Base-by-base conservation (phyloP, 352 stramenopile genomes). In the Thalassiosira ordinaria region DNA sequence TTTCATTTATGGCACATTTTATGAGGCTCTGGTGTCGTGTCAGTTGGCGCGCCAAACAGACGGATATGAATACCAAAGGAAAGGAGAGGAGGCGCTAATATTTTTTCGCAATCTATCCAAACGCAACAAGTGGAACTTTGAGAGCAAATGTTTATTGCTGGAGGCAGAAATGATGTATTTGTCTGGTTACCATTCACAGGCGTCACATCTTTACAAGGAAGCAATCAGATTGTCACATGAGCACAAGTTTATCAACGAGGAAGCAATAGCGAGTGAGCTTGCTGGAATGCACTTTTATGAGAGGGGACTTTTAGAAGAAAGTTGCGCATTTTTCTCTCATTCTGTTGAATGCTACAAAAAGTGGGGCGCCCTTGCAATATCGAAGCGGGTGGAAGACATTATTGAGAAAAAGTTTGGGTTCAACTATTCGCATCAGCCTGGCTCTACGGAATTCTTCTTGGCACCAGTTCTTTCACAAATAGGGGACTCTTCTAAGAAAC, bases 81-180 rank as follows among this genome's bases (percentile, higher is more conserved):
- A 27, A 57, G 47, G 47, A 27, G 47, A 57, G 7, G 24, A 4
- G 7, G 47, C 29, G 13, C 2, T 26, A 27, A 6, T 27, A 7
- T 29, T 29, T 5, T 29, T 57, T 14, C 3, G 11, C 5, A 27
- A 8, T 13, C 29, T 14, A 20, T 8, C 18, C 22, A 2, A 31
- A 27, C 14, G 13, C 13, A 29, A 20, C 18, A 1, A 14, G 2
- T 57, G 47, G 47, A 57, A 57, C 24, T 72, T 72, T 35, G 39
- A 60, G 29, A 72, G 62, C 49, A 72, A 72, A 35, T 18, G 35
- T 33, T 20, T 37, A 14, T 26, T 73, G 11, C 51, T 73, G 0
- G 9, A 61, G 57, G 64, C 64, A 22, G 47, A 73, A 64, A 20
- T 75, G 16, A 37, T 70, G 31, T 75, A 75, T 67, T n/a, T 74